Base-by-base conservation (phyloP, 768 basidiomycete genomes). In the Cystobasidium onofrii region DNA sequence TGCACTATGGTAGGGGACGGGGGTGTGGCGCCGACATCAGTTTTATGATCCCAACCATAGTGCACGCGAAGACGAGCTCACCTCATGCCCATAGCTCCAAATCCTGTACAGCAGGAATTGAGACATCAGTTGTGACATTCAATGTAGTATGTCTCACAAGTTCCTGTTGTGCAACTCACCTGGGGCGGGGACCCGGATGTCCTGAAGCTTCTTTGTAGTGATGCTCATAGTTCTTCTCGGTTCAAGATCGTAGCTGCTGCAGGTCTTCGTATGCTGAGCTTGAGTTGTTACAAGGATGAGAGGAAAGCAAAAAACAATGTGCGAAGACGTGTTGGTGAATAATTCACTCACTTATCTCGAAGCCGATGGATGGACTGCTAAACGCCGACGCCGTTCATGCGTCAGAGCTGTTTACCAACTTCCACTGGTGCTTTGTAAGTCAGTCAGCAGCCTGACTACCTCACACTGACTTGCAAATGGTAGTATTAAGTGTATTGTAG, bases 41-140 rank as follows among this genome's bases (percentile, higher is more conserved):
- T 13, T n/a, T n/a, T n/a, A n/a, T n/a, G n/a, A n/a, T 60, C 57
- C 17, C 13, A 15, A 17, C 17, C 9, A 23, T 34, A 34, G 3
- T 27, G 15, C 31, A 4, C n/a, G 6, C 18, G 52, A 4, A 54
- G 25, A 60, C 23, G 41, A 44, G 25, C 43, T 4, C 17, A 34
- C 43, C 41, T 46, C 41, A 54, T 33, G 7, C 65, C 65, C 65
- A 67, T 67, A 17, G 65, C 65, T 31, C 65, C 65, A 23, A 50
- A 67, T 43, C 65, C 65, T 67, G 33, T n/a, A 43, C 18, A 15
- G 25, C 27, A 29, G 36, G 25, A 31, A 52, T n/a, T n/a, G 6
- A 52, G 31, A 20, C 57, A 61, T 12, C 6, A 18, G 29, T 61
- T 4, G 7, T 15, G 9, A 39, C 6, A 6, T 6, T 39, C 39